phyloP scores from a whole-genome alignment of 2,329 filamentous ascomycete species.

The Xylaria sp. region DNA sequence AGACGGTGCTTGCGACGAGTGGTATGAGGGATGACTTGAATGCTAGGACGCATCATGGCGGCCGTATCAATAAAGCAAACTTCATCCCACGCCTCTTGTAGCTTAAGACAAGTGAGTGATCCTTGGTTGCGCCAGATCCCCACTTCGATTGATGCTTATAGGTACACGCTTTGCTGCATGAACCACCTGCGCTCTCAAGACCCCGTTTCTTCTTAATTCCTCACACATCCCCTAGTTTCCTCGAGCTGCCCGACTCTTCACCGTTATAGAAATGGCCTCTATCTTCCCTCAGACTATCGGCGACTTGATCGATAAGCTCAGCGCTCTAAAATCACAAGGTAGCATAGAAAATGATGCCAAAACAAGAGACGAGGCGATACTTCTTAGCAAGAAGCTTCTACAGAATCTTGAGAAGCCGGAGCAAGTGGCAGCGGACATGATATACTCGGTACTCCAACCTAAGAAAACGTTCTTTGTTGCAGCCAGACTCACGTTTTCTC shows the following conservation, averaged over 20 bases:
- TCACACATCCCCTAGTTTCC: neutral
- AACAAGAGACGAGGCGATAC: constrained; percentile 8
- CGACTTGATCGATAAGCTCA: constrained; percentile 6
- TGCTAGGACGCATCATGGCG: too few species aligned
- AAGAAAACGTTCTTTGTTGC: neutral
- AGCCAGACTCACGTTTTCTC: neutral
- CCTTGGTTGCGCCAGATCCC: neutral
- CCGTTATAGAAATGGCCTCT: neutral
- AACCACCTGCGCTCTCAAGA: neutral
- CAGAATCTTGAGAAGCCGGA: constrained; percentile 16
- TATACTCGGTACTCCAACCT: constrained; percentile 30
- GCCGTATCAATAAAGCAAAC: too few species aligned
- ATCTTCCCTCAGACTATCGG: neutral
- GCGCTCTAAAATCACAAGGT: neutral
- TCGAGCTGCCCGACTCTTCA: neutral
- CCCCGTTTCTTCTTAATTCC: neutral
- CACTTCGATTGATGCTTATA: neutral
- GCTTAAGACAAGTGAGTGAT: neutral
- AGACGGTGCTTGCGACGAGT: neutral
- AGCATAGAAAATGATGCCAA: neutral
- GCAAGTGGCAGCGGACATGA: constrained; percentile 34
- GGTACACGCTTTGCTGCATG: neutral
- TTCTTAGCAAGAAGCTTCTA: constrained; percentile 7
- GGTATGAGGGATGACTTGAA: neutral
- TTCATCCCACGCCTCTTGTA: too few species aligned